These are phyloP conservation scores for Gossypium gossypioides DNA, from an alignment of 441 rosid species.

Conservation along the genomic window DNA sequence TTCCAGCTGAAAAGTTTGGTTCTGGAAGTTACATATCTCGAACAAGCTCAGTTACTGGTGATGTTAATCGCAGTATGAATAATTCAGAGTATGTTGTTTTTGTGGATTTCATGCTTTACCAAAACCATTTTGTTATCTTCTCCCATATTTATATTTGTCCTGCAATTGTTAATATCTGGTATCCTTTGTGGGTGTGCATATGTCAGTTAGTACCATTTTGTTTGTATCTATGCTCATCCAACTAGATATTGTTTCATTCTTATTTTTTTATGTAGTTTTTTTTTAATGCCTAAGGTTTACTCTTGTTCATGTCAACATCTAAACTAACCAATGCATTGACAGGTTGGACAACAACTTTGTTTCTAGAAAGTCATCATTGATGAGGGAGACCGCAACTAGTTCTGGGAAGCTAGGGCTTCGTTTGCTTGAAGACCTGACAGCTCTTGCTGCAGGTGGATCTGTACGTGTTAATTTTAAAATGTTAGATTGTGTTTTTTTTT, in stretches of 20 bases:
- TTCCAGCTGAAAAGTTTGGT: conserved; percentile 63
- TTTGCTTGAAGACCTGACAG: conserved; percentile 99
- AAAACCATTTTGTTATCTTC: neutral
- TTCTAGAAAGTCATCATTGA: conserved; percentile 34
- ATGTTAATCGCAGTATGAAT: conserved; percentile 71
- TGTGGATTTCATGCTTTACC: conserved; percentile 10
- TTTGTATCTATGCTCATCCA: conserved; percentile 3
- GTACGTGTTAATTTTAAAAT: conserved; percentile 64
- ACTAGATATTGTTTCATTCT: neutral
- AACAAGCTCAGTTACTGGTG: conserved; percentile 74
- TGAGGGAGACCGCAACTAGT: conserved; percentile 50
- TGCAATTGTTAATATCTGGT: conserved; percentile 5
- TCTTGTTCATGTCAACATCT: neutral
- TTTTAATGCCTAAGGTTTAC: neutral
- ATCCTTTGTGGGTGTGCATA: neutral
- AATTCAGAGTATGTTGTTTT: conserved; percentile 53
- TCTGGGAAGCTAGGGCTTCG: conserved; percentile 83
- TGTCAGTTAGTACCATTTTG: neutral
- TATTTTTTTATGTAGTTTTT: neutral
- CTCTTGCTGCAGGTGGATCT: conserved; percentile 99
- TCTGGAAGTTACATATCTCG: conserved; percentile 56
- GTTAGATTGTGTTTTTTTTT: neutral
- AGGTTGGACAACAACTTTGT: conserved; percentile 58
- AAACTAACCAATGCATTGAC: conserved; percentile 18
- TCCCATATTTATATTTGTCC: neutral